Evolutionary conservation across 768 basidiomycete genomes (phyloP).

Genomic region (Boletus sp.): DNA sequence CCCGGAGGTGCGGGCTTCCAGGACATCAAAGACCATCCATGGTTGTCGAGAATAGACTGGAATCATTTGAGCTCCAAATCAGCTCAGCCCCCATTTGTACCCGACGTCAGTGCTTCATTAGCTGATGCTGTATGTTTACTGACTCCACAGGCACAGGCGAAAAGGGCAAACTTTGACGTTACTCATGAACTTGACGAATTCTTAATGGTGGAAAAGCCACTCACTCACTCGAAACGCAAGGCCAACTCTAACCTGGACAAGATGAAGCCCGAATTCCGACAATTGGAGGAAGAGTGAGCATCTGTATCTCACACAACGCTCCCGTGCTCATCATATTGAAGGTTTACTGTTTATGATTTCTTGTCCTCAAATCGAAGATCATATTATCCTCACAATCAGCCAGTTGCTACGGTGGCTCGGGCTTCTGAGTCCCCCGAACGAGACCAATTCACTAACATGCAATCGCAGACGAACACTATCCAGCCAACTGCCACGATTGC

Average conservation of each 20-base stretch:
- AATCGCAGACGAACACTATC: constrained; percentile 40
- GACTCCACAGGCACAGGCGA: constrained; percentile 54
- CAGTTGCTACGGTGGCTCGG: constrained; percentile 38
- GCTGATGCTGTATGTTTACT: neutral
- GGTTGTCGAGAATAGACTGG: constrained; percentile 88
- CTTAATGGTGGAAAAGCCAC: constrained; percentile 95
- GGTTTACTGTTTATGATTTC: constrained; percentile 91
- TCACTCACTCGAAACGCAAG: constrained; percentile 92
- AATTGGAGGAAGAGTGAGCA: constrained; percentile 89
- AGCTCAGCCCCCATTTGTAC: constrained; percentile 79
- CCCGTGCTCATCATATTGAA: constrained; percentile 32
- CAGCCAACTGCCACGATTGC: constrained; percentile 44
- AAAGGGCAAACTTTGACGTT: constrained; percentile 97
- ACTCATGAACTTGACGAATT: constrained; percentile 97
- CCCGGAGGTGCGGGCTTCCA: constrained; percentile 66
- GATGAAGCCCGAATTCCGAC: constrained; percentile 87
- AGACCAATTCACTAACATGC: constrained; percentile 29
- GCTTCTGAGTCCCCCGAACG: constrained; percentile 27
- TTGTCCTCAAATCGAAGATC: constrained; percentile 67
- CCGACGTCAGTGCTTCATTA: constrained; percentile 68
- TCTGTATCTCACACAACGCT: neutral
- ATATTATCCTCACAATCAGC: constrained; percentile 87
- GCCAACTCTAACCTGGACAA: constrained; percentile 80
- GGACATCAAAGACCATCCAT: constrained; percentile 79
- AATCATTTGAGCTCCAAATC: constrained; percentile 67